A percentile compares a stretch with the other conserved stretches of the same genome.
Conservation (phyloP, 2,329 filamentous ascomycete genomes). For the Aspergillus oerlinghausenensis region DNA sequence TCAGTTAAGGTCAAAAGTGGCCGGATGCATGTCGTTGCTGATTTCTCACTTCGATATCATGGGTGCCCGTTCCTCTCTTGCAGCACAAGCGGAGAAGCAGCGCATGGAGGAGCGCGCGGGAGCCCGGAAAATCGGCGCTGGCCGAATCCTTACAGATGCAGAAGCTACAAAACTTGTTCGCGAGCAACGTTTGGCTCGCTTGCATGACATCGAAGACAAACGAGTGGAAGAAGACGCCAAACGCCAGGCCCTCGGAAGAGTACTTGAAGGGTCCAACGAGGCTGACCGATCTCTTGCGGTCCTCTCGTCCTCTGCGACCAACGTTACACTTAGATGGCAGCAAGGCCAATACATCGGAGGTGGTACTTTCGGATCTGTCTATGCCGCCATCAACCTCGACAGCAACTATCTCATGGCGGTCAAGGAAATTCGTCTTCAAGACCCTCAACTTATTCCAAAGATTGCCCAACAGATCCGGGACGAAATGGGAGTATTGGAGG, state of each 20-base stretch:
- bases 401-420: slow-evolving; percentile 96
- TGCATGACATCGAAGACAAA: slow-evolving; percentile 71
- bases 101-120: slow-evolving; percentile 76
- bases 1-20: slow-evolving; percentile 78
- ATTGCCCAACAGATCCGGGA: slow-evolving; percentile 92
- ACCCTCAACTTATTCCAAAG: slow-evolving; percentile 90
- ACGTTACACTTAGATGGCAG: slow-evolving; percentile 94
- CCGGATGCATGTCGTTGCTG: slow-evolving; percentile 92
- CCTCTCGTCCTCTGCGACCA: slow-evolving; percentile 88
- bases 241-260: slow-evolving; percentile 79
- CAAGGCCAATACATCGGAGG: slow-evolving; percentile 98
- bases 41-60: slow-evolving; percentile 99
- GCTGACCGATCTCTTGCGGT: slow-evolving; percentile 92
- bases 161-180: slow-evolving; percentile 72
- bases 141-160: slow-evolving; percentile 70
- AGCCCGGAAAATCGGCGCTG: slow-evolving; percentile 72
- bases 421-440: slow-evolving; percentile 95
- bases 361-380: slow-evolving; percentile 95
- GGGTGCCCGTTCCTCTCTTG: slow-evolving; percentile 87
- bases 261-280: slow-evolving; percentile 91
- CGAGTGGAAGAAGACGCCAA: slow-evolving; percentile 78
- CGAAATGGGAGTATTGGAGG: slow-evolving; percentile 93
- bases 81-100: slow-evolving; percentile 90
- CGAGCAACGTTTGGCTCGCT: slow-evolving; percentile 67
- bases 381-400: slow-evolving; percentile 94